Conservation (phyloP, 345 rosid genomes). For the Geranium rotundifolium region DNA sequence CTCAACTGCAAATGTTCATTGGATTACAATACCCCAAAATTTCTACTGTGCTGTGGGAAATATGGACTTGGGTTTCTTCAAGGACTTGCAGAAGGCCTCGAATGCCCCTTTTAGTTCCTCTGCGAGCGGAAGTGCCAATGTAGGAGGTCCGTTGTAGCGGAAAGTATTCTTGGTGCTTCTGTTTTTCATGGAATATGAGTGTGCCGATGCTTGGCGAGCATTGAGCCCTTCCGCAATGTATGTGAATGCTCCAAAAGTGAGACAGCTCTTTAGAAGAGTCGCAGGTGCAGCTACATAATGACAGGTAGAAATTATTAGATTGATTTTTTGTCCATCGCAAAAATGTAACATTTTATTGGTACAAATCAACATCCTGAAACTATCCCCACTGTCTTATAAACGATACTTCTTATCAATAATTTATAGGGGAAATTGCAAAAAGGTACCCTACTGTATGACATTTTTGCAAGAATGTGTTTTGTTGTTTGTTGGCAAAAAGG, state of each 20-base stretch:
- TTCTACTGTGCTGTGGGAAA: slow-evolving; percentile 12
- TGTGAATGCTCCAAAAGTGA: slow-evolving; percentile 81
- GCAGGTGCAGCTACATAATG: slow-evolving; percentile 52
- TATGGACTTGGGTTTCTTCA: slow-evolving; percentile 29
- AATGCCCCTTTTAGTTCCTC: slow-evolving; percentile 57
- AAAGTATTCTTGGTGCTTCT: slow-evolving; percentile 3
- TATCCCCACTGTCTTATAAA: too few relatives aligned
- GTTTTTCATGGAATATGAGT: slow-evolving; percentile 28
- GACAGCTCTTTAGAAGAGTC: slow-evolving; percentile 63
- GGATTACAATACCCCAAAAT: neutral
- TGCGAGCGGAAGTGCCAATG: slow-evolving; percentile 34
- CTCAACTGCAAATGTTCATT: neutral
- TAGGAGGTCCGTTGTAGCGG: neutral
- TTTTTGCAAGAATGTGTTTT: too few relatives aligned
- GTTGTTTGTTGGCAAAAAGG: too few relatives aligned
- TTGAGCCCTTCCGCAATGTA: slow-evolving; percentile 63
- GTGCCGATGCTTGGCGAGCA: slow-evolving; percentile 78
- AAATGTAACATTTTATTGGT: too few relatives aligned
- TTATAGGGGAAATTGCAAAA: too few relatives aligned
- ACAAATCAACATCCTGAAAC: too few relatives aligned
- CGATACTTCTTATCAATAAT: too few relatives aligned
- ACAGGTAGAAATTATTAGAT: neutral
- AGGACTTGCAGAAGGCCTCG: slow-evolving; percentile 54
- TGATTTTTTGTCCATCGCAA: too few relatives aligned
- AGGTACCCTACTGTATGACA: too few relatives aligned